Evolutionary conservation across 1,284 basidiomycete genomes (phyloP).

Genomic region (Austroboletus sp.): DNA sequence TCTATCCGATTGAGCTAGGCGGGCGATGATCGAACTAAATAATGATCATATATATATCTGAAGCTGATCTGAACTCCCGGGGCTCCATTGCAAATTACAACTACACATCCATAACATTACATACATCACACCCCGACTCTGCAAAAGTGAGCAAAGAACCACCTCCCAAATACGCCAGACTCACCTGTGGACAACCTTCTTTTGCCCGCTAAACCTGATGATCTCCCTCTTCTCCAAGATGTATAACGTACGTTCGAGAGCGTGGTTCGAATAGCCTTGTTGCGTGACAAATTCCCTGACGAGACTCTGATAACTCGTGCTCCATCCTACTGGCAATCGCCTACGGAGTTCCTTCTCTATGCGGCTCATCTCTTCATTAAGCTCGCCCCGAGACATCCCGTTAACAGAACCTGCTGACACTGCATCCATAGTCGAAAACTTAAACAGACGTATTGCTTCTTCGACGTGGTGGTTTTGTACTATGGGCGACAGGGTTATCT

Average conservation of each 20-base stretch:
- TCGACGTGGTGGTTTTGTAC: conserved; percentile 94
- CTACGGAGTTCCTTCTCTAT: conserved; percentile 90
- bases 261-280: conserved; percentile 87
- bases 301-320: conserved; percentile 89
- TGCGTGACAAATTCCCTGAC: conserved; percentile 93
- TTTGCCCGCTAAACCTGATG: conserved; percentile 64
- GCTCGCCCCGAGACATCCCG: conserved; percentile 84
- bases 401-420: conserved; percentile 90
- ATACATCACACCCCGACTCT: conserved; percentile 29
- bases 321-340: conserved; percentile 93
- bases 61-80: too few relatives aligned
- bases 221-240: conserved; percentile 94
- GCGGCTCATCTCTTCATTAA: conserved; percentile 89
- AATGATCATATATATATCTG: neutral
- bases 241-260: conserved; percentile 87
- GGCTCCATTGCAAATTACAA: too few relatives aligned
- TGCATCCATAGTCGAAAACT: conserved; percentile 98
- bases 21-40: conserved; percentile 35
- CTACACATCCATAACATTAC: too few relatives aligned
- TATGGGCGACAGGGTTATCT: conserved; percentile 81
- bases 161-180: conserved; percentile 2
- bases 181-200: conserved; percentile 50
- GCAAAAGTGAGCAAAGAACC: conserved; percentile 5
- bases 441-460: conserved; percentile 96
- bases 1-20: conserved; percentile 85